phyloP scores from a whole-genome alignment of 208 protist genomes.

The Tritrichomonas musculus region DNA sequence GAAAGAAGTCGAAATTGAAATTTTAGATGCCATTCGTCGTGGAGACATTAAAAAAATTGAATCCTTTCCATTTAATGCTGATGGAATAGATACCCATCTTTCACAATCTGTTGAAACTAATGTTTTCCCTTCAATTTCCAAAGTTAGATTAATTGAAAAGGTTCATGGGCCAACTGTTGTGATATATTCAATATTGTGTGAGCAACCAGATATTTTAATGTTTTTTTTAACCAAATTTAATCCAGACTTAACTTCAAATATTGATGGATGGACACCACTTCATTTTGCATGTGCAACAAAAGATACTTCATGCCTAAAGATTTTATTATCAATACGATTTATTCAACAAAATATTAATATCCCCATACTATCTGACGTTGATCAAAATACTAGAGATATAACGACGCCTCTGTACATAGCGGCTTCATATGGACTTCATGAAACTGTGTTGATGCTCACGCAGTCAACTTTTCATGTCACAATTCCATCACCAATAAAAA shows the following conservation, averaged over 20 bases:
- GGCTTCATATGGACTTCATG: not conserved
- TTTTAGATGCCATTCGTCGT: too few relatives aligned
- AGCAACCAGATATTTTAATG: not conserved
- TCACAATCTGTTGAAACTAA: not conserved
- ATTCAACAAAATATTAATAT: constrained; percentile 13
- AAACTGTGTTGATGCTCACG: not conserved
- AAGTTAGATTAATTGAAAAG: not conserved
- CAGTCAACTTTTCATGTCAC: not conserved
- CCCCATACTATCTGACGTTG: not conserved
- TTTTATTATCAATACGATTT: not conserved
- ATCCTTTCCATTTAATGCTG: too few relatives aligned
- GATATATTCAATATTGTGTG: not conserved
- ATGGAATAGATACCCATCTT: too few relatives aligned
- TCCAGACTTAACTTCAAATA: not conserved
- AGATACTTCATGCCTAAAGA: not conserved
- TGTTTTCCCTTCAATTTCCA: not conserved
- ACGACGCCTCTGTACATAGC: not conserved
- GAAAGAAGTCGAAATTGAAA: too few relatives aligned
- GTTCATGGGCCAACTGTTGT: not conserved
- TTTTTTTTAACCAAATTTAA: not conserved
- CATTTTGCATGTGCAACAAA: not conserved
- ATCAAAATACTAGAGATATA: not conserved
- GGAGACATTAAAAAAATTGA: too few relatives aligned
- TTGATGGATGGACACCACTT: not conserved
- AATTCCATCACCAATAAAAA: not conserved